Percentiles rank a stretch among this genome's conserved stretches.
These are phyloP conservation scores for Penicillium nordicum DNA, from an alignment of 2,329 filamentous ascomycete genomes.

Conservation along the genomic window DNA sequence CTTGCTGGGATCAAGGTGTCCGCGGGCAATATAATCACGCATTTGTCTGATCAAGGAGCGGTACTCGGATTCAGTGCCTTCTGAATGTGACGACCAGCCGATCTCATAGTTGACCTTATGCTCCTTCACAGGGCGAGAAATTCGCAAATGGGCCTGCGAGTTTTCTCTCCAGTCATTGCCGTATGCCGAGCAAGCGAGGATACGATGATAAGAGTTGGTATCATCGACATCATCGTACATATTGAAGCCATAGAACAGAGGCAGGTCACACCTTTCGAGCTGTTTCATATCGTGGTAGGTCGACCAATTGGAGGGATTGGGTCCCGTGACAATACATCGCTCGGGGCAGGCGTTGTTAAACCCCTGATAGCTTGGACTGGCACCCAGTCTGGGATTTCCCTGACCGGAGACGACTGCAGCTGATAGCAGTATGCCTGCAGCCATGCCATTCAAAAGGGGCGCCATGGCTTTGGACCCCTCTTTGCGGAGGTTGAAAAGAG, in stretches of 20 bases:
- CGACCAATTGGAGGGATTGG: constrained; percentile 21
- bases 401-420: not conserved
- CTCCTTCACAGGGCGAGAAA: not conserved
- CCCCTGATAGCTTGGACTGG: constrained; percentile 15
- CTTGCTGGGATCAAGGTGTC: constrained; percentile 18
- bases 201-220: constrained; percentile 24
- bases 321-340: constrained; percentile 17
- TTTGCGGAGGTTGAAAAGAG: not conserved
- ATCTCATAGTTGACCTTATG: constrained; percentile 9
- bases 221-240: constrained; percentile 36
- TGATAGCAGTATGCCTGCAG: not conserved
- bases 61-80: constrained; percentile 21
- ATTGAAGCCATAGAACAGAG: constrained; percentile 37
- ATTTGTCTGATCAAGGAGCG: constrained; percentile 27
- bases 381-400: not conserved
- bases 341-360: constrained; percentile 16
- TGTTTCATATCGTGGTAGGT: constrained; percentile 21
- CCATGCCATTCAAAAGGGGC: not conserved
- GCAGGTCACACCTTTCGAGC: constrained; percentile 27
- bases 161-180: constrained; percentile 10
- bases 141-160: rapidly evolving
- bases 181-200: constrained; percentile 31
- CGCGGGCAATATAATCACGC: constrained; percentile 28
- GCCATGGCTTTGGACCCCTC: not conserved
- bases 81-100: constrained; percentile 25